Conservation (phyloP, 306 rosid species). For the Lablab purpureus region DNA sequence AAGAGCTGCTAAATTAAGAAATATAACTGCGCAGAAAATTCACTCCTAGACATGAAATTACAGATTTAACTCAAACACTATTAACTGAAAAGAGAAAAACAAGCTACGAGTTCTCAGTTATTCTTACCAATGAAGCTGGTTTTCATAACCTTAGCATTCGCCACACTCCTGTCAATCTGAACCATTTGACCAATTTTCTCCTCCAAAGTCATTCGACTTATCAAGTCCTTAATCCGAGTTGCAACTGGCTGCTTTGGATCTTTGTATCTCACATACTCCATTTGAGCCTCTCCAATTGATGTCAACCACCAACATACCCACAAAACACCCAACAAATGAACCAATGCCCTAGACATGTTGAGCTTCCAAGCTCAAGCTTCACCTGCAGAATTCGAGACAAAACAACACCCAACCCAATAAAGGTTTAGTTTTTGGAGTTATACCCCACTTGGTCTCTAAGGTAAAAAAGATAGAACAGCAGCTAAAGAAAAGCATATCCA, state of each 20-base stretch:
- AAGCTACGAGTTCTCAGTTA: slow-evolving; percentile 34
- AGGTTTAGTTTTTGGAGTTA: slow-evolving; percentile 38
- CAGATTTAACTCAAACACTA: slow-evolving; percentile 2
- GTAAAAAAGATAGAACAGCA: slow-evolving; percentile 34
- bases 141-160: slow-evolving; percentile 71
- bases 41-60: neutral
- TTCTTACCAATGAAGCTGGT: slow-evolving; percentile 74
- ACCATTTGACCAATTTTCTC: slow-evolving; percentile 99
- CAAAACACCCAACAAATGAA: slow-evolving; percentile 54
- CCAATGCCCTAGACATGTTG: slow-evolving; percentile 56
- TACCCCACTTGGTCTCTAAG: slow-evolving; percentile 49
- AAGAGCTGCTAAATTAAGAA: neutral
- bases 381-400: slow-evolving; percentile 46
- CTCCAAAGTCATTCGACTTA: slow-evolving; percentile 79
- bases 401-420: slow-evolving; percentile 33
- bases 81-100: slow-evolving; percentile 7
- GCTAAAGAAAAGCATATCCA: slow-evolving; percentile 56
- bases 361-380: slow-evolving; percentile 31
- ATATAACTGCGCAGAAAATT: neutral
- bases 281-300: slow-evolving; percentile 57
- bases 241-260: slow-evolving; percentile 70
- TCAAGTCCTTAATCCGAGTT: slow-evolving; percentile 76
- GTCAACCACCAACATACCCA: slow-evolving; percentile 68
- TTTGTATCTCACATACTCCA: slow-evolving; percentile 73
- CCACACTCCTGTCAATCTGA: slow-evolving; percentile 94